phyloP scores from a whole-genome alignment of 257 asterid species.

The Marsdenia floribunda region DNA sequence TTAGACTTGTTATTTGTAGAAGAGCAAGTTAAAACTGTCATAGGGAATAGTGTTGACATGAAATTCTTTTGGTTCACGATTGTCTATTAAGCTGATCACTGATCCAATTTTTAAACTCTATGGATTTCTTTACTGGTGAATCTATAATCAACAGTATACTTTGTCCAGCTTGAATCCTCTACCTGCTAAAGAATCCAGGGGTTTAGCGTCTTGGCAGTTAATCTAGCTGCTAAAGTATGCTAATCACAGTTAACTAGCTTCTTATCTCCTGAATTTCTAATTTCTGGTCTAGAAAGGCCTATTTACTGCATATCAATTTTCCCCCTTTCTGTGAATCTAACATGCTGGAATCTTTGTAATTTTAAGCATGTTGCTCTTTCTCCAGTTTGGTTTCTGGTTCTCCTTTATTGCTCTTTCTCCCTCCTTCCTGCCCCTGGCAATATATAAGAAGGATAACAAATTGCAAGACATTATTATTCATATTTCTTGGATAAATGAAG shows the following conservation, averaged over 20 bases:
- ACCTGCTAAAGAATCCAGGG: background rate
- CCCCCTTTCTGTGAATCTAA: background rate
- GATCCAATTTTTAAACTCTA: background rate
- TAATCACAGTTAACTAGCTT: background rate
- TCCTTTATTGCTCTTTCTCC: background rate
- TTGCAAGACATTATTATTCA: background rate
- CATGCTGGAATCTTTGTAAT: background rate
- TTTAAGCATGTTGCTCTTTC: background rate
- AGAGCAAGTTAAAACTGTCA: background rate
- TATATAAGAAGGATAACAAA: background rate
- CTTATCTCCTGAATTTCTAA: background rate
- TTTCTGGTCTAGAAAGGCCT: background rate
- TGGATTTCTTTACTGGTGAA: background rate
- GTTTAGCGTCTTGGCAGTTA: background rate
- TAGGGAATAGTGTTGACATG: background rate
- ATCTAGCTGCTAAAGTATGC: no score
- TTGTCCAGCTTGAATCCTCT: background rate
- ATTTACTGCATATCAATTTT: background rate
- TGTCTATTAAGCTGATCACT: background rate
- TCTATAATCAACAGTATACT: background rate
- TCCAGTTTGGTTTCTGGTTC: background rate
- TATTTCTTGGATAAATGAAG: background rate
- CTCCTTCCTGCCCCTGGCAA: background rate
- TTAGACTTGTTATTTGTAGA: background rate
- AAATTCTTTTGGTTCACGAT: background rate